phyloP scores from a whole-genome alignment of 208 protist species.

The Trypanosoma melophagium region DNA sequence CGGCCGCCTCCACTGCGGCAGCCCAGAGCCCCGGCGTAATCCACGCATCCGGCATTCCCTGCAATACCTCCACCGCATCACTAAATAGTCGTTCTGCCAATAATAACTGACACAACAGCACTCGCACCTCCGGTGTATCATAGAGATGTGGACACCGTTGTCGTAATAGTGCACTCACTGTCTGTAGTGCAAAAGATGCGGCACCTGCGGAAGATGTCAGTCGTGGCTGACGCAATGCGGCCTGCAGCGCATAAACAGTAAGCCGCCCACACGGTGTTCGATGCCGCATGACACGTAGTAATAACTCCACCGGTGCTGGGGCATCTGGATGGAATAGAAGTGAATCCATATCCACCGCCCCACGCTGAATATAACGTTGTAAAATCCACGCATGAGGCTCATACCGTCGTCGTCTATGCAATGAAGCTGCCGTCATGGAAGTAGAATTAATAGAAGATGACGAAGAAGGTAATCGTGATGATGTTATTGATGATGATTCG shows the following conservation, averaged over 20 bases:
- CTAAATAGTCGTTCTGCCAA: conserved; percentile 41
- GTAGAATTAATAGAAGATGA: not conserved
- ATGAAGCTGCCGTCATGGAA: not conserved
- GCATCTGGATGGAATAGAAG: conserved; percentile 67
- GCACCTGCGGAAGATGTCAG: conserved; percentile 26
- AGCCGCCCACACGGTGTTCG: conserved; percentile 50
- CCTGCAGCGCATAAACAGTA: conserved; percentile 39
- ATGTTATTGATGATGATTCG: not conserved
- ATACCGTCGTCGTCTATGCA: conserved; percentile 39
- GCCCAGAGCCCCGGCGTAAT: conserved; percentile 62
- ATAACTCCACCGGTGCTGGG: conserved; percentile 50
- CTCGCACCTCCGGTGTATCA: conserved; percentile 33
- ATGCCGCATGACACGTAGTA: conserved; percentile 50
- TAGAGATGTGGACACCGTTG: conserved; percentile 41
- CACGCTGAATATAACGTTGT: conserved; percentile 60
- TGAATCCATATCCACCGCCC: conserved; percentile 32
- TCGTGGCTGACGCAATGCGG: conserved; percentile 26
- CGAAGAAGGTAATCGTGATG: not conserved
- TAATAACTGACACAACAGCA: conserved; percentile 53
- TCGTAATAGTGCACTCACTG: conserved; percentile 19
- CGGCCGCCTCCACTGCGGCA: conserved; percentile 46
- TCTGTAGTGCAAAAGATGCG: conserved; percentile 32
- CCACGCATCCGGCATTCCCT: conserved; percentile 42
- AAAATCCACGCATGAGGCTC: conserved; percentile 60
- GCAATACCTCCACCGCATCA: conserved; percentile 44